These are phyloP conservation scores for Saccharomyces hybrid DNA, from an alignment of 1,139 yeast species.

Conservation along the genomic window DNA sequence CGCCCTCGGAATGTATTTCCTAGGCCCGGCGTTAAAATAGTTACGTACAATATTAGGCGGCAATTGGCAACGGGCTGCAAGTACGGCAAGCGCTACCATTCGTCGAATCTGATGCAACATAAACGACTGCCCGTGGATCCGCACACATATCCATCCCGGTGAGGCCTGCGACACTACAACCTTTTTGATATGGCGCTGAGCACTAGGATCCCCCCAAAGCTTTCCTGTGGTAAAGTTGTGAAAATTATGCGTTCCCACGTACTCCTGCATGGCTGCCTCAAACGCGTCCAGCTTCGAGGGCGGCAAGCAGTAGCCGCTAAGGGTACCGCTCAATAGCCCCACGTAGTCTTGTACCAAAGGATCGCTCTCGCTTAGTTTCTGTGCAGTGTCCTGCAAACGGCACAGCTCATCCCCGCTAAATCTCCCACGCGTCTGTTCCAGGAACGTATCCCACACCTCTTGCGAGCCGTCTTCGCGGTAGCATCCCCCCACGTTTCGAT, in stretches of 20 bases:
- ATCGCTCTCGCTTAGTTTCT: constrained; percentile 26
- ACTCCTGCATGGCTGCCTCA: constrained; percentile 54
- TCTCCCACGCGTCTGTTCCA: constrained; percentile 41
- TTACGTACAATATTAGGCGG: neutral
- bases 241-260: constrained; percentile 79
- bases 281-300: constrained; percentile 48
- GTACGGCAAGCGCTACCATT: constrained; percentile 77
- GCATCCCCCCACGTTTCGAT: neutral
- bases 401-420: constrained; percentile 94
- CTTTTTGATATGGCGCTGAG: constrained; percentile 63
- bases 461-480: neutral
- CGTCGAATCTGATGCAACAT: constrained; percentile 93
- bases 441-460: neutral
- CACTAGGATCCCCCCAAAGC: constrained; percentile 62
- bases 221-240: constrained; percentile 86
- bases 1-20: constrained; percentile 1
- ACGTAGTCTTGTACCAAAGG: neutral
- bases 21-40: neutral
- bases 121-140: constrained; percentile 92
- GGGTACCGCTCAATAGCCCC: constrained; percentile 63
- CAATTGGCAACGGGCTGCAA: neutral
- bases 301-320: constrained; percentile 57
- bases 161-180: constrained; percentile 71
- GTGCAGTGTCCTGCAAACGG: constrained; percentile 96
- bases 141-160: constrained; percentile 85